Evolutionary conservation across 2,329 filamentous ascomycete genomes (phyloP), one percentile per base, ranked within the genome.

Genomic region (Neofusicoccum ribis): DNA sequence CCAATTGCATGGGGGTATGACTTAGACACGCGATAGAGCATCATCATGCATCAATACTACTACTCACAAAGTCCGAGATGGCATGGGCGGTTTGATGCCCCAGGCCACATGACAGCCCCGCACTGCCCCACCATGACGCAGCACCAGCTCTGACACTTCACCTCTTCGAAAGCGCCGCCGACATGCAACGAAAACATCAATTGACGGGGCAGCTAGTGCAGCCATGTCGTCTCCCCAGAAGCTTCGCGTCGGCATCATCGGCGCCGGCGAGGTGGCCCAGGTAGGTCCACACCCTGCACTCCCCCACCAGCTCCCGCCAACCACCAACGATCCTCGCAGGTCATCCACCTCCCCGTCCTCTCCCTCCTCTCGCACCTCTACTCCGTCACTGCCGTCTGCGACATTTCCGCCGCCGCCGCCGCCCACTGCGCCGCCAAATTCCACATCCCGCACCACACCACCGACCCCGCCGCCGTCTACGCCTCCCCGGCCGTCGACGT

Each of bases 361-460:
- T 34, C 20, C 2, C 76, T 78, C 31, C 73, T 86, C 52, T 73
- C 78, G 66, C 68, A 79, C 37, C 74, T 79, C 36, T 88, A 80
- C 74, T 72, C 72, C 2, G 77, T 82, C 39, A 81, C 78, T 0
- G 80, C 81, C 66, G 75, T 88, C 47, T 86, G 85, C 72, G 84
- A 86, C 65, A 76, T 83, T 11, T 86, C 85, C 0, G 58, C 70
- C n/a, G 67, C 78, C 43, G 74, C 78, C 0, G 68, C 80, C 34
- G 50, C 68, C 3, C 79, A 83, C 70, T 82, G 80, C 70, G 70
- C 74, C 5, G 63, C 67, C 31, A 79, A 79, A 62, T 76, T 78
- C 64, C 67, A 71, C 58, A 73, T 74, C 54, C 58, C 68, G 69
- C 7, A 67, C 67, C n/a, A 67, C 70, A 82, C 80, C 1, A 71